Base-by-base conservation (phyloP, 139 green algal species). In the Auxenochlorella protothecoides region DNA sequence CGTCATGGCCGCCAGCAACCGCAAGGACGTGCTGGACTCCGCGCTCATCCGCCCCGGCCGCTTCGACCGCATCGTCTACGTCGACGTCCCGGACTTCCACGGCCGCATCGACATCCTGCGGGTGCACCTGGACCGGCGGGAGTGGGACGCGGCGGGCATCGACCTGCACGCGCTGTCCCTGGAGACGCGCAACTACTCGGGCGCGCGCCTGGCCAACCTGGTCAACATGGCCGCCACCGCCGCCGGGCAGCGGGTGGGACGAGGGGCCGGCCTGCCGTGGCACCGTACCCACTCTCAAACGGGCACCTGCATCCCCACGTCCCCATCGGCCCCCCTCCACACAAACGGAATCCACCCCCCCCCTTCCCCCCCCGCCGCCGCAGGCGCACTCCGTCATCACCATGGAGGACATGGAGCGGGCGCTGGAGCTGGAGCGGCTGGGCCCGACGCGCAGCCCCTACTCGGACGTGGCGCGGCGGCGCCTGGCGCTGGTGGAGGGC, bases 1-100 rank as follows among this genome's bases (percentile, higher is more conserved):
- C 54, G 89, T 96, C 9, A 95, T 97, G 84, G 93, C 82, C 4
- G 93, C 93, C 55, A 98, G 92, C 71, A 98, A 98, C 85, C 84
- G 90, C 16, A 87, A 85, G 65, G 93, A 98, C 82, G 87, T 97
- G 60, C 83, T 97, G 74, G 92, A 97, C 75, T 82, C 85, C 0
- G 92, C 92, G 2, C 86, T 97, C 51, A 88, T 93, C 14, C 85
- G 93, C 5, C 84, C 92, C 4, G 92, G 92, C 53, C 83, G 92
- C 66, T 97, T 89, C 73, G 91, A 96, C 77, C 80, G 91, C 62
- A 90, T 87, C 72, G 89, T 96, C 65, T 80, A 91, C 66, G 87
- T 94, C 27, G 74, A 78, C 5, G 68, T 81, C n/a, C 90, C 91
- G 2, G 89, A 96, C 77, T 90, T 88, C 74, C 64, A 86, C 5